Evolutionary conservation across 768 basidiomycete genomes (phyloP).

Genomic region (Kwoniella botswanensis): DNA sequence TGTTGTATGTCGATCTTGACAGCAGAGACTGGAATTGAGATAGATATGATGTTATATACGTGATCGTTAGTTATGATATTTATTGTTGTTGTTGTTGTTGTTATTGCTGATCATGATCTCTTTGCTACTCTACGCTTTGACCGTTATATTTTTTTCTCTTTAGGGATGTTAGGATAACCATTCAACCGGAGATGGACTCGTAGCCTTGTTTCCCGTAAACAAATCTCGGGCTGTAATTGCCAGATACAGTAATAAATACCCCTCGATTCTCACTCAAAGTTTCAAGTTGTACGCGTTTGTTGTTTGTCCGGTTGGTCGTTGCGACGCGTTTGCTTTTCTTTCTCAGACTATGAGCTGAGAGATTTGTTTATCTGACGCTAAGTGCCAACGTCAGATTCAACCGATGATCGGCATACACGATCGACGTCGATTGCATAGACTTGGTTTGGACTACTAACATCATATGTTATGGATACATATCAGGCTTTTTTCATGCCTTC

Average conservation of each 20-base stretch:
- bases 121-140: not conserved
- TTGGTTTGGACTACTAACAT: no score
- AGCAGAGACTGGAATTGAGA: not conserved
- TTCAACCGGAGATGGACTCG: not conserved
- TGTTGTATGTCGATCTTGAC: no score
- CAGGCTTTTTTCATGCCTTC: no score
- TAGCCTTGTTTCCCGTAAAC: conserved; percentile 2
- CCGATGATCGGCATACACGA: not conserved
- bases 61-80: not conserved
- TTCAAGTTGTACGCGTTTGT: conserved; percentile 8
- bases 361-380: not conserved
- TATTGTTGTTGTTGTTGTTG: not conserved
- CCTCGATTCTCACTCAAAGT: not conserved
- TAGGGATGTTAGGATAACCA: not conserved
- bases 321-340: conserved; percentile 7
- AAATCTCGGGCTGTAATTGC: not conserved
- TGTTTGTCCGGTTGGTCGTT: not conserved
- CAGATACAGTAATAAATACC: not conserved
- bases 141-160: not conserved
- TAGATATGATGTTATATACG: not conserved
- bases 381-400: not conserved
- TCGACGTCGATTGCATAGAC: not conserved
- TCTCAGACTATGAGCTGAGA: not conserved
- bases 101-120: not conserved
- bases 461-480: no score